Base-by-base conservation (phyloP, 108 stramenopile genomes). In the Cyclotella cryptica region DNA sequence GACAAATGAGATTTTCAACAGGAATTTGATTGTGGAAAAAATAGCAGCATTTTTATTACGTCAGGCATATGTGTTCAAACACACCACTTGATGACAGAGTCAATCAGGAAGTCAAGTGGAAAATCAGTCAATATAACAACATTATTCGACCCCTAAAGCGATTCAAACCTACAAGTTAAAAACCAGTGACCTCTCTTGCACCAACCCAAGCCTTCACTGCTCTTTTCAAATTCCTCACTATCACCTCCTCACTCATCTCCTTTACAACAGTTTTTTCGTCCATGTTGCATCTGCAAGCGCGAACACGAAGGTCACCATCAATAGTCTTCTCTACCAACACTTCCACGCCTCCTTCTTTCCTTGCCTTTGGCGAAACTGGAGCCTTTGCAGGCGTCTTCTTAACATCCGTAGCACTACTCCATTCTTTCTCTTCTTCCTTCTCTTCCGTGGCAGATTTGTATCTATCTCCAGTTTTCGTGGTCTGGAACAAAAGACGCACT, bases 221-320 rank as follows among this genome's bases (percentile, higher is more conserved):
- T n/a, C 88, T 87, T 61, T 86, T 49, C 64, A 95, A 70, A 17
- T 83, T 81, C 30, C 78, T 83, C 53, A 95, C 39, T 42, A 95
- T 92, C 1, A 89, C 84, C 15, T 79, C 65, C 75, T 95, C 93
- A 61, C 85, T 89, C 70, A 92, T 53, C 69, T 91, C 91, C 78
- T 92, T 92, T 19, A 91, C 74, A 13, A 88, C 77, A 8, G 88
- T 85, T 51, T 78, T 87, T 17, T 80, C 70, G 17, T 86, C 88
- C 70, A 91, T 88, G 68, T 92, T 94, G 76, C 90, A 91, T 53
- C 93, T 80, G 19, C 85, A 64, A 0, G 90, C 93, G 60, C 91
- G 80, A 29, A 94, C 90, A 42, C 93, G 86, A 24, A 94, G 66
- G 13, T 66, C 47, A 19, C 69, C 61, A 40, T 71, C 63, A 22